These are phyloP conservation scores for Pleurostoma richardsiae DNA, from an alignment of 2,329 filamentous ascomycete genomes.

Conservation along the genomic window DNA sequence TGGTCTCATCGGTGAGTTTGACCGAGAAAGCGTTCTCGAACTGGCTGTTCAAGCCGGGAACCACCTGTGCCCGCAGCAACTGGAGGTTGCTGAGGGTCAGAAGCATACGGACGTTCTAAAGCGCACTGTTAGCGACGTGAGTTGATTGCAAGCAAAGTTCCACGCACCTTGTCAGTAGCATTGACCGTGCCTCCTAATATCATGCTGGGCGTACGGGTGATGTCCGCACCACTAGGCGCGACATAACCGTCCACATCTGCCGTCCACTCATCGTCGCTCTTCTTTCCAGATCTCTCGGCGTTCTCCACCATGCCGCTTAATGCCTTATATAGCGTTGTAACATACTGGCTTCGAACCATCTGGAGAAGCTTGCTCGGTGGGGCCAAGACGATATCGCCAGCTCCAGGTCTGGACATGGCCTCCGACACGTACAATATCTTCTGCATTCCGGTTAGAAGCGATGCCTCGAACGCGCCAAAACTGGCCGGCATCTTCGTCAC, in stretches of 20 bases:
- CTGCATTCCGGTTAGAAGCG: slow-evolving; percentile 81
- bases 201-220: slow-evolving; percentile 24
- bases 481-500: slow-evolving; percentile 86
- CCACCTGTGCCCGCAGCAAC: slow-evolving; percentile 71
- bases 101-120: slow-evolving; percentile 83
- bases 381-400: slow-evolving; percentile 73
- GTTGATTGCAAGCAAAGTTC: background rate
- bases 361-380: slow-evolving; percentile 84
- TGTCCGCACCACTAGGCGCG: slow-evolving; percentile 15
- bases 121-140: slow-evolving; percentile 15
- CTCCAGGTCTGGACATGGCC: slow-evolving; percentile 68
- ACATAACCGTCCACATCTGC: slow-evolving; percentile 38
- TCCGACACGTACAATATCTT: slow-evolving; percentile 93
- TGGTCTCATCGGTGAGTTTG: slow-evolving; percentile 88
- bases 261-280: slow-evolving; percentile 58
- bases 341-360: slow-evolving; percentile 87
- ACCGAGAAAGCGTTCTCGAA: slow-evolving; percentile 94
- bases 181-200: slow-evolving; percentile 43
- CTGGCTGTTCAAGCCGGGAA: slow-evolving; percentile 82
- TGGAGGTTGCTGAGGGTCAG: slow-evolving; percentile 91
- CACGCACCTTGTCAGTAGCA: slow-evolving; percentile 50
- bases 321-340: slow-evolving; percentile 89
- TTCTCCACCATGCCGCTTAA: slow-evolving; percentile 96
- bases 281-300: slow-evolving; percentile 69
- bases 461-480: slow-evolving; percentile 80